Percentiles rank a stretch among this genome's conserved stretches.
Evolutionary conservation across 257 asterid genomes (phyloP).

Genomic region (Solanum arcanum): DNA sequence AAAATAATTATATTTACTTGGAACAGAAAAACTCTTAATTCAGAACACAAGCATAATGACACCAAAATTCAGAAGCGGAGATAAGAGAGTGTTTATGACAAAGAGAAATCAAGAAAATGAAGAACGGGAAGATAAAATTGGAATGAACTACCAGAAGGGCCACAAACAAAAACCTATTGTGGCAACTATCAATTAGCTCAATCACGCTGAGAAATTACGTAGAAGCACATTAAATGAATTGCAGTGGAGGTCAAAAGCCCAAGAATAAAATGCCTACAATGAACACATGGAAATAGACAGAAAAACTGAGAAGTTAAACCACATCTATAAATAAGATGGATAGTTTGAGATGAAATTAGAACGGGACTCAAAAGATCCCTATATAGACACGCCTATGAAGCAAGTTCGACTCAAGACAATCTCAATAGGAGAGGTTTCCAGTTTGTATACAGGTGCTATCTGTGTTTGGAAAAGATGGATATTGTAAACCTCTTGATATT

Average conservation of each 20-base stretch:
- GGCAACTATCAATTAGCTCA: not conserved
- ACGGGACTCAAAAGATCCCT: not conserved
- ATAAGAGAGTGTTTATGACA: not conserved
- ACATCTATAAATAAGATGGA: not conserved
- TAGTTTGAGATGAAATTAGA: not conserved
- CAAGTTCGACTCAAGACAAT: not conserved
- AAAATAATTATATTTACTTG: not conserved
- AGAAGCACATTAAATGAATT: not conserved
- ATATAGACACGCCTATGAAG: not conserved
- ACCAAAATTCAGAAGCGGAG: not conserved
- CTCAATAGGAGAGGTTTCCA: not conserved
- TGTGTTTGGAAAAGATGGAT: not conserved
- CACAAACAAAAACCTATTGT: not conserved
- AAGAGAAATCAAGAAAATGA: not conserved
- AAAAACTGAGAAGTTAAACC: not conserved
- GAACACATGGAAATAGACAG: not conserved
- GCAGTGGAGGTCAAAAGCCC: not conserved
- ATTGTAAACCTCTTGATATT: not conserved
- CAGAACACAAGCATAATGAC: not conserved
- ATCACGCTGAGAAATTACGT: not conserved
- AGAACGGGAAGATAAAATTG: not conserved
- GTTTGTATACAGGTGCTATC: not conserved
- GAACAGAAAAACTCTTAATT: not conserved
- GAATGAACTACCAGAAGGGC: not conserved
- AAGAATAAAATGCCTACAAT: not conserved